phyloP scores from a whole-genome alignment of 257 asterid species.

The Fraxinus americana region DNA sequence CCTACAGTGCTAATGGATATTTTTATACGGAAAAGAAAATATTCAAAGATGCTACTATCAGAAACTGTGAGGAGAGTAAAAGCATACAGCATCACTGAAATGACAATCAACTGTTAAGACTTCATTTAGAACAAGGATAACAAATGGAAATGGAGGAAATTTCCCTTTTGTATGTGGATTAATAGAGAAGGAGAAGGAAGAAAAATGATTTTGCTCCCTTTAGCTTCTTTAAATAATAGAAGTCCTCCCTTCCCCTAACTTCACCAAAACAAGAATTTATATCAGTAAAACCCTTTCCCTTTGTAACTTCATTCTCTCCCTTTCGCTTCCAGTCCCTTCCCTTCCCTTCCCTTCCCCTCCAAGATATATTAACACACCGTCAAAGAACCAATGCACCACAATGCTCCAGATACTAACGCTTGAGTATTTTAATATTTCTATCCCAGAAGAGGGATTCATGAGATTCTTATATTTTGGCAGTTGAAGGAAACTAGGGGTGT shows the following conservation, averaged over 20 bases:
- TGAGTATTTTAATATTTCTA: not conserved
- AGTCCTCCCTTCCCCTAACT: not conserved
- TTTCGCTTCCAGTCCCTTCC: too few relatives aligned
- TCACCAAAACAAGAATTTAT: not conserved
- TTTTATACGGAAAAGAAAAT: not conserved
- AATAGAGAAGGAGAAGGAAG: not conserved
- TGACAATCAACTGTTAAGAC: conserved; percentile 14
- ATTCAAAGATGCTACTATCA: not conserved
- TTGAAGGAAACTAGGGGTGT: conserved; percentile 4
- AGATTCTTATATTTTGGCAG: conserved; percentile 10
- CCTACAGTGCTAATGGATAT: too few relatives aligned
- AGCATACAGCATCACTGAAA: conserved; percentile 11
- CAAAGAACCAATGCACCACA: not conserved
- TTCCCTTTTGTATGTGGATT: not conserved
- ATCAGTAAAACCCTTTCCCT: not conserved
- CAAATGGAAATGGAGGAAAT: not conserved
- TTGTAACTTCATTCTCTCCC: conserved; percentile 17
- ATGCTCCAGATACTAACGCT: conserved; percentile 13
- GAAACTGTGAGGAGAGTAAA: conserved; percentile 2
- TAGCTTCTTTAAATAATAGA: not conserved
- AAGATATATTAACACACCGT: conserved; percentile 8
- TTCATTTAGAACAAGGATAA: not conserved
- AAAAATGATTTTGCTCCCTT: not conserved
- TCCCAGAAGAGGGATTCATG: not conserved
- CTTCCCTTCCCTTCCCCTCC: conserved; percentile 7